Percentiles rank a stretch among this genome's conserved stretches.
phyloP scores from a whole-genome alignment of 371 early-diverging fungal genomes.

The Mucor mucedo region DNA sequence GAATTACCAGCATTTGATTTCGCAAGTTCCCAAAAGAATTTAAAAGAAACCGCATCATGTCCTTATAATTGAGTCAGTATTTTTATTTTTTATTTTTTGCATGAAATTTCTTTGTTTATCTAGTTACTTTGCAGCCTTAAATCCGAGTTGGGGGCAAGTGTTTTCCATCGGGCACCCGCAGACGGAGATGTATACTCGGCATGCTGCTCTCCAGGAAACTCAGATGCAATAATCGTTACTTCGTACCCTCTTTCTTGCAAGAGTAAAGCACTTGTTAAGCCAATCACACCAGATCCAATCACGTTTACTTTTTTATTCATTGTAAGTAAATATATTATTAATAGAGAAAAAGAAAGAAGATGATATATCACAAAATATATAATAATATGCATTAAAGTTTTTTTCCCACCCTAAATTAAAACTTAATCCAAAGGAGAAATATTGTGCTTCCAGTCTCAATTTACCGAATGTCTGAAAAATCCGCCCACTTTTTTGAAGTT shows the following conservation, averaged over 20 bases:
- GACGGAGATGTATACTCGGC: constrained; percentile 76
- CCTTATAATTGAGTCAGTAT: constrained; percentile 9
- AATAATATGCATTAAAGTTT: no score
- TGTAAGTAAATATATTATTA: not conserved
- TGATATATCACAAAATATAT: no score
- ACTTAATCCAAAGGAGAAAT: no score
- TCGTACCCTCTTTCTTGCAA: constrained; percentile 57
- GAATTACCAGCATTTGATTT: constrained; percentile 33
- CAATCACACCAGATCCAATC: constrained; percentile 79
- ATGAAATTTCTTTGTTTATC: not conserved
- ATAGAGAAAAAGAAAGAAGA: not conserved
- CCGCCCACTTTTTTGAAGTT: no score
- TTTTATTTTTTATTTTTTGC: no score
- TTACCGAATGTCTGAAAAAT: no score
- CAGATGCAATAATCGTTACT: constrained; percentile 61
- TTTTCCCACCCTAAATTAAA: no score
- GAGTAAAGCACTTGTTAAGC: constrained; percentile 68
- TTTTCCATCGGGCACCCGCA: constrained; percentile 81
- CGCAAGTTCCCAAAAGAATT: constrained; percentile 38
- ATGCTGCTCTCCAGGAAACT: constrained; percentile 56
- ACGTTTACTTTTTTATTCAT: constrained; percentile 40
- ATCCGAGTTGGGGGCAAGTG: constrained; percentile 61
- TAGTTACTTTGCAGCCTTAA: constrained; percentile 37
- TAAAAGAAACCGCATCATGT: constrained; percentile 36
- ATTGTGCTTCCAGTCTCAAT: no score